Conservation (phyloP, 306 rosid genomes). For the Sindora glabra region DNA sequence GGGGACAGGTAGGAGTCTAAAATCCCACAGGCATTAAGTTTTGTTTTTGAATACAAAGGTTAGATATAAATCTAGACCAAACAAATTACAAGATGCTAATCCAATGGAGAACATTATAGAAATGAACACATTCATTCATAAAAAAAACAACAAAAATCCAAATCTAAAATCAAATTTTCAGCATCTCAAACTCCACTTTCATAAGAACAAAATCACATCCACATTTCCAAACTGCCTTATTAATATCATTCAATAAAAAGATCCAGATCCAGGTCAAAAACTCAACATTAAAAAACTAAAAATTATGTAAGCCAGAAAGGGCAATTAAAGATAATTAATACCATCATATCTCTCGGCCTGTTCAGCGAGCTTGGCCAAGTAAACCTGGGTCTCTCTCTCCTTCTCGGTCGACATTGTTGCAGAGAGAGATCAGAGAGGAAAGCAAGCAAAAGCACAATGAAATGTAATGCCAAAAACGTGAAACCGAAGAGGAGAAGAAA, state of each 20-base stretch:
- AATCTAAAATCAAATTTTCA: constrained; percentile 1
- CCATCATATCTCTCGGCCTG: constrained; percentile 98
- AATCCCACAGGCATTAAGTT: no score
- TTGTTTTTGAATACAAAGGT: no score
- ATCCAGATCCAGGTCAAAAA: constrained; percentile 11
- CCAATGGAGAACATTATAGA: no score
- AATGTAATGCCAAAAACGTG: neutral
- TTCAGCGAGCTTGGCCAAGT: constrained; percentile 91
- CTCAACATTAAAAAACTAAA: neutral
- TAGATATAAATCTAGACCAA: neutral
- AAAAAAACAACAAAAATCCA: constrained; percentile 5
- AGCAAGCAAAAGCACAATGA: neutral
- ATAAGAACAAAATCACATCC: neutral
- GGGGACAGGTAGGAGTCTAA: no score
- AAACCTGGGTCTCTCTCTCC: constrained; percentile 92
- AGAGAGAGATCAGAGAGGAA: constrained; percentile 41
- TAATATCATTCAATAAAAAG: neutral
- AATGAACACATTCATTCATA: no score
- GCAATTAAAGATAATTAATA: neutral
- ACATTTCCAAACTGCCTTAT: no score
- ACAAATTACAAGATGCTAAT: neutral
- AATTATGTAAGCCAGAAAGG: neutral
- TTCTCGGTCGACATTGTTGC: constrained; percentile 64
- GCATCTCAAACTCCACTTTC: neutral
- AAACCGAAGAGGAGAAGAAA: neutral